phyloP scores from a whole-genome alignment of 306 rosid genomes.

The Ormosia emarginata region DNA sequence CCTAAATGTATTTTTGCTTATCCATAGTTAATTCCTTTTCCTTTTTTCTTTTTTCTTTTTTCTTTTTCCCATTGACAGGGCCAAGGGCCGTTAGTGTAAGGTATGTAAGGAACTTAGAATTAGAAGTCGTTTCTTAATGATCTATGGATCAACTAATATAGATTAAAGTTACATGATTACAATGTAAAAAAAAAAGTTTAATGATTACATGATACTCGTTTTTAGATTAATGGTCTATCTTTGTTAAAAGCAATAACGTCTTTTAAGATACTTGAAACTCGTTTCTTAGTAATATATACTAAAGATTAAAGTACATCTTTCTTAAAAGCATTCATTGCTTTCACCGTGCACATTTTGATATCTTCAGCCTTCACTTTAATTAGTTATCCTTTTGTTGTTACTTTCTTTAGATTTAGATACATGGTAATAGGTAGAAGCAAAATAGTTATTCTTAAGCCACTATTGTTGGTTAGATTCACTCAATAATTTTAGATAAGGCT shows the following conservation, averaged over 20 bases:
- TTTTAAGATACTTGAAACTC: not conserved
- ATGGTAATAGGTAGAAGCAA: not conserved
- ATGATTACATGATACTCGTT: not conserved
- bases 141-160: not conserved
- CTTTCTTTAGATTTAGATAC: not conserved
- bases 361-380: not conserved
- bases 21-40: not conserved
- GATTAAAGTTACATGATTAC: not conserved
- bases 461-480: no score
- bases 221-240: not conserved
- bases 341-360: not conserved
- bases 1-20: not conserved
- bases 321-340: not conserved
- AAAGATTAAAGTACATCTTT: conserved; percentile 14
- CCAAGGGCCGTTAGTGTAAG: no score
- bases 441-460: not conserved
- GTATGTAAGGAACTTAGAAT: not conserved
- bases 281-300: not conserved
- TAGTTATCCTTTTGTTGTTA: not conserved
- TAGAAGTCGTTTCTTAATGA: not conserved
- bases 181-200: not conserved
- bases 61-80: no score
- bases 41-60: no score
- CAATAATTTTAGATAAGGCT: no score
- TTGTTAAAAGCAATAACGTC: not conserved